Conservation (phyloP, 1,284 basidiomycete species). For the Cutaneotrichosporon arboriforme region DNA sequence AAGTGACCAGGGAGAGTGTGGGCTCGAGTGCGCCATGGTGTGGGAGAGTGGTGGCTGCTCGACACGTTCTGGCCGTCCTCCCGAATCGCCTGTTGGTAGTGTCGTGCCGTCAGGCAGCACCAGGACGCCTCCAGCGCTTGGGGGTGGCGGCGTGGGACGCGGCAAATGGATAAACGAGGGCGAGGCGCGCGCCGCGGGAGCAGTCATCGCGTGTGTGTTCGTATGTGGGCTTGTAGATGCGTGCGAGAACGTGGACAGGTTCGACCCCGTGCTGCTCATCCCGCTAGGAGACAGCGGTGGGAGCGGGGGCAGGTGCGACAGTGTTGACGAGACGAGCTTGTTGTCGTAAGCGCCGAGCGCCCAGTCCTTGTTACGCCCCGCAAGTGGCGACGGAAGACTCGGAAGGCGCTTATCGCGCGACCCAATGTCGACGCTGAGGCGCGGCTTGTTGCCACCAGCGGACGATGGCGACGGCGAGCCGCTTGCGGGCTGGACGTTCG, state of each 20-base stretch:
- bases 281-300: slow-evolving; percentile 35
- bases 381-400: slow-evolving; percentile 3
- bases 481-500: background rate
- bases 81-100: slow-evolving; percentile 14
- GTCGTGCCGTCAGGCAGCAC: slow-evolving; percentile 40
- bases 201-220: background rate
- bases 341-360: slow-evolving; percentile 41
- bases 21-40: slow-evolving; percentile 36
- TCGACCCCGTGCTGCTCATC: slow-evolving; percentile 11
- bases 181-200: background rate
- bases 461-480: background rate
- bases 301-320: slow-evolving; percentile 41
- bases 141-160: slow-evolving; percentile 13
- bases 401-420: slow-evolving; percentile 16
- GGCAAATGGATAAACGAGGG: background rate
- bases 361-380: slow-evolving; percentile 15
- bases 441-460: background rate
- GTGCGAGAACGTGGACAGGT: slow-evolving; percentile 8
- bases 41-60: slow-evolving; percentile 16
- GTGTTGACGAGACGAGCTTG: slow-evolving; percentile 42
- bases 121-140: slow-evolving; percentile 21
- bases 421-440: slow-evolving; percentile 10
- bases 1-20: slow-evolving; percentile 62
- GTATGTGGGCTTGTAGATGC: background rate
- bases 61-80: slow-evolving; percentile 3